Percentiles rank a stretch among this genome's conserved stretches.
Conservation (phyloP, 768 basidiomycete species). For the Lactarius evosmus region DNA sequence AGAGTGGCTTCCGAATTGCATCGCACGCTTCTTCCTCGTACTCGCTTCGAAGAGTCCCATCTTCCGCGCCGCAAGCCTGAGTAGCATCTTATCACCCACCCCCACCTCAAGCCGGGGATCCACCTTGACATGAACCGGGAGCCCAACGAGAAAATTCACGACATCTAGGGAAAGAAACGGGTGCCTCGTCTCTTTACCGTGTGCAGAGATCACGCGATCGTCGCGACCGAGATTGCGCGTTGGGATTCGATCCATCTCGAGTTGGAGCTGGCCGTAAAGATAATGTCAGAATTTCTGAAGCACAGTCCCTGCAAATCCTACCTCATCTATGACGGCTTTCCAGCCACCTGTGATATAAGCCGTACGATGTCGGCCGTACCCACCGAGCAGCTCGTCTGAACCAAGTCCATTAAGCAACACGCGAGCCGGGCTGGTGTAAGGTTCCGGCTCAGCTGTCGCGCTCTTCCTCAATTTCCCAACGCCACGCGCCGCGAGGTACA, state of each 20-base stretch:
- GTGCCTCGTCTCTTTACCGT: constrained; percentile 89
- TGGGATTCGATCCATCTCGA: constrained; percentile 85
- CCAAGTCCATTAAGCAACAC: constrained; percentile 91
- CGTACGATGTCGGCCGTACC: constrained; percentile 85
- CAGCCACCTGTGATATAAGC: constrained; percentile 68
- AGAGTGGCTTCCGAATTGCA: constrained; percentile 94
- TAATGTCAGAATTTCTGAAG: not conserved
- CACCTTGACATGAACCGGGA: constrained; percentile 80
- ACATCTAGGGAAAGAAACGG: constrained; percentile 84
- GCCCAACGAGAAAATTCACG: constrained; percentile 67
- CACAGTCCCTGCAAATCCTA: constrained; percentile 32
- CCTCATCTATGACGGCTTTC: constrained; percentile 78
- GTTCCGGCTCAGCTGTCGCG: constrained; percentile 37
- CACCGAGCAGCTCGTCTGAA: constrained; percentile 92
- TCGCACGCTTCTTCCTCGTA: constrained; percentile 81
- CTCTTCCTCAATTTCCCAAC: constrained; percentile 52
- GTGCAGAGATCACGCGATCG: constrained; percentile 87
- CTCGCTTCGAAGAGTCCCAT: constrained; percentile 78
- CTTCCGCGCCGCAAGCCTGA: constrained; percentile 66
- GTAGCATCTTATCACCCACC: constrained; percentile 83
- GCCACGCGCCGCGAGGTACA: constrained; percentile 91
- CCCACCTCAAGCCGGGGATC: constrained; percentile 75
- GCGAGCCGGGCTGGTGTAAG: constrained; percentile 71
- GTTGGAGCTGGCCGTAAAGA: constrained; percentile 62
- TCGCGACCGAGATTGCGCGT: constrained; percentile 90